These are phyloP conservation scores for Cadophora malorum DNA, from an alignment of 2,329 filamentous ascomycete genomes.

Conservation along the genomic window DNA sequence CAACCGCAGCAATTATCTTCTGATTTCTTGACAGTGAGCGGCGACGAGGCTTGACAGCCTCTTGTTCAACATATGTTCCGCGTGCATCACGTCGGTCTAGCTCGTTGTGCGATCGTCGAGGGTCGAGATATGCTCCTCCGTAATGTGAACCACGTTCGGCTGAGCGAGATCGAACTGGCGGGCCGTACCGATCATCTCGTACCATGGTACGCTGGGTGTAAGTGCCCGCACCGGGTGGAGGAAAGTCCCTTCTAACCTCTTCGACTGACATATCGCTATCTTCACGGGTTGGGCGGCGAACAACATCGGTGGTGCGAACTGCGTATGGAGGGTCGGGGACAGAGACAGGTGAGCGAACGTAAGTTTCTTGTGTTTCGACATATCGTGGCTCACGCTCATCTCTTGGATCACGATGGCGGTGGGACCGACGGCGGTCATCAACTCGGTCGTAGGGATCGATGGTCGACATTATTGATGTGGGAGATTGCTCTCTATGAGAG, in stretches of 20 bases:
- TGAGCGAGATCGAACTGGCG: slow-evolving; percentile 66
- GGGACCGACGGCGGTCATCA: slow-evolving; percentile 41
- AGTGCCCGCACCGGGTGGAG: slow-evolving; percentile 56
- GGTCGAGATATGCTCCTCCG: slow-evolving; percentile 61
- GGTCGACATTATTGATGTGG: slow-evolving; percentile 37
- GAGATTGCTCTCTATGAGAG: neutral
- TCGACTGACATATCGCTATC: slow-evolving; percentile 80
- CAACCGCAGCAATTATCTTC: slow-evolving; percentile 70
- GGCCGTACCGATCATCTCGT: slow-evolving; percentile 45
- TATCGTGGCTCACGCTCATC: slow-evolving; percentile 58
- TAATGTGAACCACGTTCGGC: slow-evolving; percentile 66
- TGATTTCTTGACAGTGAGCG: slow-evolving; percentile 66
- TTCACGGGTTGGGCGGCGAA: slow-evolving; percentile 65
- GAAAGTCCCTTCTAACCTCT: slow-evolving; percentile 84
- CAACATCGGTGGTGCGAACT: slow-evolving; percentile 58
- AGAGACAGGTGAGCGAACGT: slow-evolving; percentile 39
- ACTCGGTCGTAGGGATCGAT: slow-evolving; percentile 41
- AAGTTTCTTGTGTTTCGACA: slow-evolving; percentile 52
- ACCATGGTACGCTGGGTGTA: slow-evolving; percentile 39
- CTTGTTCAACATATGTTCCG: slow-evolving; percentile 60
- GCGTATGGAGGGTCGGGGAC: slow-evolving; percentile 42
- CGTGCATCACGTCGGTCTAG: slow-evolving; percentile 58
- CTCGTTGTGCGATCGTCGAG: slow-evolving; percentile 54
- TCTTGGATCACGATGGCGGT: slow-evolving; percentile 42
- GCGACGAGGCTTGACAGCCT: slow-evolving; percentile 52